Evolutionary conservation across 1,284 basidiomycete species (phyloP).

Genomic region (Tilletia walkeri): DNA sequence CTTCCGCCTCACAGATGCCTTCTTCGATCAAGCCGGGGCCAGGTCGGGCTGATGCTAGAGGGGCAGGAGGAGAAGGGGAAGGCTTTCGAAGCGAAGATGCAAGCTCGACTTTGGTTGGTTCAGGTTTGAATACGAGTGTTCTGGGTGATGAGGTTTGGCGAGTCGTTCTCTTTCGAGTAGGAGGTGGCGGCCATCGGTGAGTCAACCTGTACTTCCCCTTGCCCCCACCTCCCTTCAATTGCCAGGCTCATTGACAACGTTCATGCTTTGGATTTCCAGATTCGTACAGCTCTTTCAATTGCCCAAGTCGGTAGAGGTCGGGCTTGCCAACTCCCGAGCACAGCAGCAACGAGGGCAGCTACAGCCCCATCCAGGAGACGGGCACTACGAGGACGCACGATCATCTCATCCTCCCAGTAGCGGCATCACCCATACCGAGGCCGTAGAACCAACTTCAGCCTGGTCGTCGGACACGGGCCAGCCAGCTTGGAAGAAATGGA

Average conservation of each 20-base stretch:
- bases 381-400: too few relatives aligned
- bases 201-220: background rate
- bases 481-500: background rate
- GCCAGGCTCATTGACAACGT: too few relatives aligned
- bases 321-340: too few relatives aligned
- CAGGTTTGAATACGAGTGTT: background rate
- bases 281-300: slow-evolving; percentile 8
- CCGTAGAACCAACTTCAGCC: too few relatives aligned
- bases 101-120: background rate
- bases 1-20: too few relatives aligned
- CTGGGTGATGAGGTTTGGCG: slow-evolving; percentile 12
- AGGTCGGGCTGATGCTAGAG: background rate
- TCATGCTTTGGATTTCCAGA: background rate
- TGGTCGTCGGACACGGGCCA: too few relatives aligned
- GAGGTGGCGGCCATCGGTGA: slow-evolving; percentile 14
- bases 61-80: background rate
- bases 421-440: too few relatives aligned
- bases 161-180: background rate
- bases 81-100: background rate
- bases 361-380: too few relatives aligned
- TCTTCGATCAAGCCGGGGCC: background rate
- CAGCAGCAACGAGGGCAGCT: too few relatives aligned
- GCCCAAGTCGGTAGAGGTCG: background rate
- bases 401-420: too few relatives aligned
- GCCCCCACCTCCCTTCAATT: too few relatives aligned